Conservation (phyloP, 768 basidiomycete species). For the Russula virescens region DNA sequence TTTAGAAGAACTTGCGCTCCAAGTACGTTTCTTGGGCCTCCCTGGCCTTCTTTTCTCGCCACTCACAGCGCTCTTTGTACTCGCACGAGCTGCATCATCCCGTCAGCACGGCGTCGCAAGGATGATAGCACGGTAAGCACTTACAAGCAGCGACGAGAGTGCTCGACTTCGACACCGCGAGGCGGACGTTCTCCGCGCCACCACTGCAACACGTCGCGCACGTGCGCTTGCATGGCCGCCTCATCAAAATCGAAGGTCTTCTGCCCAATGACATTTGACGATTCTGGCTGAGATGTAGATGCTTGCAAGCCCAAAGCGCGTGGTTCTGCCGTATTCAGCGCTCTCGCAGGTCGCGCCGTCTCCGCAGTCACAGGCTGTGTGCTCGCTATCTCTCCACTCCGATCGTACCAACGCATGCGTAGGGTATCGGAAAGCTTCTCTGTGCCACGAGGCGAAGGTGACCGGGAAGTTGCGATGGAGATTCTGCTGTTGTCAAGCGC, state of each 20-base stretch:
- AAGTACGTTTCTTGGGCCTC: conserved; percentile 19
- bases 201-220: conserved; percentile 56
- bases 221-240: conserved; percentile 44
- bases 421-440: conserved; percentile 24
- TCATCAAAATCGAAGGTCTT: conserved; percentile 55
- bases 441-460: neutral
- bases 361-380: conserved; percentile 8
- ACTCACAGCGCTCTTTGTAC: conserved; percentile 40
- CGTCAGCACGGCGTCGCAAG: neutral
- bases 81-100: conserved; percentile 32
- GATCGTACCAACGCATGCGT: conserved; percentile 31
- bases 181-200: conserved; percentile 71
- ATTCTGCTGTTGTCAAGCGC: neutral
- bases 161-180: conserved; percentile 57
- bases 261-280: conserved; percentile 54
- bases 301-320: neutral
- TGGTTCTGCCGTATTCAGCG: neutral
- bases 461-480: neutral
- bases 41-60: conserved; percentile 32
- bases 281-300: neutral
- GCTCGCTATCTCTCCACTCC: conserved; percentile 26
- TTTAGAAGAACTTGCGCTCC: neutral
- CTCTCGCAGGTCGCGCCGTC: neutral
- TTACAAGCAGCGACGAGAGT: conserved; percentile 62
- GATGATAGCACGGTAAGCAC: conserved; percentile 29